These are phyloP conservation scores for Kondoa subrosea DNA, from an alignment of 768 basidiomycete genomes.

Conservation along the genomic window DNA sequence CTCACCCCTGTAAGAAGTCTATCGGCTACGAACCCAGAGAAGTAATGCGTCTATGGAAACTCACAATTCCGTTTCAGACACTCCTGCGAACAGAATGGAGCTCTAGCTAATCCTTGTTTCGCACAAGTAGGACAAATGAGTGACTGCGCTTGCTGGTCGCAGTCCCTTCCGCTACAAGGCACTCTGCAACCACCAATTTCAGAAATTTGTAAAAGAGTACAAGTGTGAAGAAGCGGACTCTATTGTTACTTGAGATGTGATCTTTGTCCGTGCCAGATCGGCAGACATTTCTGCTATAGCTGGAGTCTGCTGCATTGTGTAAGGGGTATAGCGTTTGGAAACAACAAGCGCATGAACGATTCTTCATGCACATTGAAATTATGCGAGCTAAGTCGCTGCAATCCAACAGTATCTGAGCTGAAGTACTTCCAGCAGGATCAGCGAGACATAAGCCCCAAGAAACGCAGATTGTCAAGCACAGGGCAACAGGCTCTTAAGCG, in stretches of 20 bases:
- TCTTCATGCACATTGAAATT: too few species aligned
- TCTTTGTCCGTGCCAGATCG: background rate
- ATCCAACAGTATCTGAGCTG: too few species aligned
- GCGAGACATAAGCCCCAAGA: too few species aligned
- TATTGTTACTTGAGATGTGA: background rate
- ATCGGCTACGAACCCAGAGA: background rate
- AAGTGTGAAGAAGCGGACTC: background rate
- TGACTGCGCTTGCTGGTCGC: conserved; percentile 7
- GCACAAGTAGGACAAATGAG: conserved; percentile 13
- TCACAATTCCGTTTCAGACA: conserved; percentile 91
- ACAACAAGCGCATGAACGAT: too few species aligned
- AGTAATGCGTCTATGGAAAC: conserved; percentile 30
- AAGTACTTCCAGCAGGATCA: too few species aligned
- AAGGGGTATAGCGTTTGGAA: too few species aligned
- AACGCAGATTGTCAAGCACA: too few species aligned
- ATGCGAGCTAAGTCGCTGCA: too few species aligned
- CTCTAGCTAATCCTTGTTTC: conserved; percentile 34
- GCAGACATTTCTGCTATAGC: background rate
- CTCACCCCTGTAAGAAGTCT: background rate
- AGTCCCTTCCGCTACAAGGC: conserved; percentile 1
- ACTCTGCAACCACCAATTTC: background rate
- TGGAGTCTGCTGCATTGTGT: background rate
- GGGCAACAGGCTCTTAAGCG: too few species aligned
- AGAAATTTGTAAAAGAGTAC: too few species aligned
- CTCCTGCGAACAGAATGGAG: conserved; percentile 70